These are phyloP conservation scores for Phytophthora sojae DNA, from an alignment of 352 stramenopile species.

Conservation along the genomic window DNA sequence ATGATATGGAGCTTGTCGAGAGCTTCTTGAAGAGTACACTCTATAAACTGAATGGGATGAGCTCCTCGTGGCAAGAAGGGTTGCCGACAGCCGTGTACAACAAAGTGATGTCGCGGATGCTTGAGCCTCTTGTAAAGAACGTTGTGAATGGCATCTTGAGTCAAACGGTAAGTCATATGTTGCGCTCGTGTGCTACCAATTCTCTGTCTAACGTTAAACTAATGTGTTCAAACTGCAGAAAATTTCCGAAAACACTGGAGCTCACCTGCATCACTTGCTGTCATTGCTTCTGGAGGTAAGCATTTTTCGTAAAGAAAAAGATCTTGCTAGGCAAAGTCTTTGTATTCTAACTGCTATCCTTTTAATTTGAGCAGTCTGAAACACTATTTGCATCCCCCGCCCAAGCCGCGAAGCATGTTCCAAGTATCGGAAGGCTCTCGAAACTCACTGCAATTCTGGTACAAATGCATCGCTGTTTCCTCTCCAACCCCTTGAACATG, in stretches of 20 bases:
- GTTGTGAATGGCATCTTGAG: conserved; percentile 64
- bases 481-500: conserved; percentile 2
- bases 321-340: not conserved
- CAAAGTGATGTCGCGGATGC: conserved; percentile 55
- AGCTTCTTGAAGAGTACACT: conserved; percentile 62
- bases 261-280: conserved; percentile 57
- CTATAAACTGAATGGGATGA: conserved; percentile 75
- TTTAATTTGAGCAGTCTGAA: conserved; percentile 43
- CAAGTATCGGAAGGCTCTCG: conserved; percentile 55
- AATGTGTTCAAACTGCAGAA: conserved; percentile 40
- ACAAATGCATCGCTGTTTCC: not conserved
- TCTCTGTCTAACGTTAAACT: not conserved
- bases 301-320: not conserved
- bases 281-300: conserved; percentile 62
- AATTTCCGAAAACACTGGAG: conserved; percentile 50
- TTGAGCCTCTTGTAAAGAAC: conserved; percentile 63
- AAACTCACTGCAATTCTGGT: conserved; percentile 64
- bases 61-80: conserved; percentile 70
- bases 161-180: conserved; percentile 45
- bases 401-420: conserved; percentile 64
- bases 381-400: conserved; percentile 53
- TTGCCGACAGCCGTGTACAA: conserved; percentile 62
- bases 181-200: not conserved
- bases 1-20: conserved; percentile 50
- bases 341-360: not conserved